Evolutionary conservation across 2,329 filamentous ascomycete genomes (phyloP).

Genomic region (Penicillium sp.): DNA sequence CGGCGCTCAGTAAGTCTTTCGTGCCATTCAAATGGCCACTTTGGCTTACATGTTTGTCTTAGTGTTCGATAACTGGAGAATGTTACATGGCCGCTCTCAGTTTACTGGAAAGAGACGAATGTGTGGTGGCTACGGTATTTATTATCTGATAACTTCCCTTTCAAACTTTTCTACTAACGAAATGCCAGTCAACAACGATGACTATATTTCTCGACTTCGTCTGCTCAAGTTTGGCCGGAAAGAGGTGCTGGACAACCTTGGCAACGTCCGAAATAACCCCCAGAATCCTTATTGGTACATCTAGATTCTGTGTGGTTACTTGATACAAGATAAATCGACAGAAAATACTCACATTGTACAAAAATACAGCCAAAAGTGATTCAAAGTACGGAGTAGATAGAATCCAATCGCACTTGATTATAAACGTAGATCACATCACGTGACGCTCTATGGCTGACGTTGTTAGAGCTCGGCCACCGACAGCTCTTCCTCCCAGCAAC

Average conservation of each 20-base stretch:
- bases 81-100: constrained; percentile 79
- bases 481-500: constrained; percentile 27
- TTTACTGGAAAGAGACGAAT: constrained; percentile 85
- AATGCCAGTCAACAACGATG: constrained; percentile 69
- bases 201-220: constrained; percentile 74
- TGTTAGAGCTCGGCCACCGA: constrained; percentile 35
- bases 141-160: background rate
- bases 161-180: constrained; percentile 1
- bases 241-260: constrained; percentile 34
- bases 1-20: constrained; percentile 65
- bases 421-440: constrained; percentile 26
- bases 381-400: background rate
- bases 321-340: background rate
- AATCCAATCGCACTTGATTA: constrained; percentile 5
- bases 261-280: constrained; percentile 14
- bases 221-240: constrained; percentile 63
- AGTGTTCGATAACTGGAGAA: constrained; percentile 97
- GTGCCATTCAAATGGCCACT: background rate
- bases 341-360: background rate
- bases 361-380: background rate
- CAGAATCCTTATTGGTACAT: constrained; percentile 15
- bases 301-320: background rate
- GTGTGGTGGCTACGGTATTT: constrained; percentile 86
- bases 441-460: constrained; percentile 37
- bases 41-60: constrained; percentile 7